These are phyloP conservation scores for Paradendryphiella salina DNA, from an alignment of 2,329 filamentous ascomycete genomes.

Conservation along the genomic window DNA sequence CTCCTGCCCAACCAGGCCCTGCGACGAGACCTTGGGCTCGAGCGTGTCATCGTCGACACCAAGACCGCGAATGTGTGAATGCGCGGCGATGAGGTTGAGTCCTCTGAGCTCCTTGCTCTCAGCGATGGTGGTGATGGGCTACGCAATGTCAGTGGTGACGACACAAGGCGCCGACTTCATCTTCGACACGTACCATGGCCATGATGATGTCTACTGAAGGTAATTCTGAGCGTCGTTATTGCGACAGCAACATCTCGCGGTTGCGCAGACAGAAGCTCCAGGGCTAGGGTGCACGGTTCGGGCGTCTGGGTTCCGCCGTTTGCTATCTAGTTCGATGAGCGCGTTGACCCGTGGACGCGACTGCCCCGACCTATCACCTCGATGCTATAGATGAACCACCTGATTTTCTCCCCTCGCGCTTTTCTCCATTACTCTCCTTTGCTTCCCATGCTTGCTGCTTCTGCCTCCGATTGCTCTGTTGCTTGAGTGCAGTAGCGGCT, in stretches of 20 bases:
- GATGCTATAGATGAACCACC: neutral
- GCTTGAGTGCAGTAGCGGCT: conserved; percentile 5
- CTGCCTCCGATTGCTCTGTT: neutral
- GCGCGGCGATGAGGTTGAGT: conserved; percentile 95
- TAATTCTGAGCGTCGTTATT: conserved; percentile 4
- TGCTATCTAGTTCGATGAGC: conserved; percentile 2
- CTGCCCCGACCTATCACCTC: neutral
- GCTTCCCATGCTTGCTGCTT: conserved; percentile 1
- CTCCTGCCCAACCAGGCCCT: conserved; percentile 93
- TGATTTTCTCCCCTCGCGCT: neutral
- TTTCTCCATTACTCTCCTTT: neutral
- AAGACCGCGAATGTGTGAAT: conserved; percentile 95
- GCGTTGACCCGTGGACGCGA: conserved; percentile 1
- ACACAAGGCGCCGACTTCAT: neutral
- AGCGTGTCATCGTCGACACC: conserved; percentile 91
- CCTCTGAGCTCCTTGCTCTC: conserved; percentile 95
- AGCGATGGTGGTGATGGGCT: conserved; percentile 76
- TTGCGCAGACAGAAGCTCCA: conserved; percentile 21
- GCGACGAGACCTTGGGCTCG: conserved; percentile 80
- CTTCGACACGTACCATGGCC: conserved; percentile 36
- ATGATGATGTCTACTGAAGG: conserved; percentile 27
- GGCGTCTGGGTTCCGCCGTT: neutral
- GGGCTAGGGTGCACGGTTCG: conserved; percentile 10
- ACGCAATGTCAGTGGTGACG: conserved; percentile 18
- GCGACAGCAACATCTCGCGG: conserved; percentile 25